Base-by-base conservation (phyloP, 1,284 basidiomycete species). In the Apiotrichum mycotoxinovorans region DNA sequence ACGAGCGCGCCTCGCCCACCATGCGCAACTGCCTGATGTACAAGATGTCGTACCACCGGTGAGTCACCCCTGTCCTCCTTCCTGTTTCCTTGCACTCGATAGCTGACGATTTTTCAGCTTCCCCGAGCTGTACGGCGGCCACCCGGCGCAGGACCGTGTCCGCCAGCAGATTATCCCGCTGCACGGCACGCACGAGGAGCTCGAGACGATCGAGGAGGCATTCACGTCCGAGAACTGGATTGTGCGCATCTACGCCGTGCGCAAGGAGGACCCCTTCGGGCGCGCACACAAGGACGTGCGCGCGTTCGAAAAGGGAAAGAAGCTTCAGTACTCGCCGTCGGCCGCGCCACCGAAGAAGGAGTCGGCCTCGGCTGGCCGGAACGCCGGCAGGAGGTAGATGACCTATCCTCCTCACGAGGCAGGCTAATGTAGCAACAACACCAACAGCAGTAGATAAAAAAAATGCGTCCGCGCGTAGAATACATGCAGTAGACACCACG, bases 181-280 rank as follows among this genome's bases (percentile, higher is more conserved):
- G 58, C 79, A 79, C 9, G 87, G 88, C n/a, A 88, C 90, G 48
- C 61, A 62, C 57, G 48, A 62, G 54, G 87, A 85, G 46, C 80
- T 97, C 46, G 90, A 97, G 73, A 88, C 87, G 57, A 48, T 66
- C 89, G 91, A 96, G 66, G 93, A 97, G 76, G 93, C 92, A 10
- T 97, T 93, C 80, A 96, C 93, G 2, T 91, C 90, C 11, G 93
- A 97, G 79, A 97, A 97, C 78, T 97, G 93, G 94, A 94, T 97
- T 67, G 92, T 91, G 70, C 87, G 96, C 47, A 97, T 99, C 72
- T 99, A 93, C 73, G 81, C 91, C 72, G 96, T 98, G 53, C 95
- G 93, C 80, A 92, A 91, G 71, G 92, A 96, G 54, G 96, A 98
- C 77, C 77, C 84, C 20, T 82, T 99, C 3, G 94, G 93, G 23